A percentile compares a stretch with the other conserved stretches of the same genome.
Evolutionary conservation across 495 filamentous ascomycete species (phyloP).

Genomic region (Barbatosphaeria neglecta): DNA sequence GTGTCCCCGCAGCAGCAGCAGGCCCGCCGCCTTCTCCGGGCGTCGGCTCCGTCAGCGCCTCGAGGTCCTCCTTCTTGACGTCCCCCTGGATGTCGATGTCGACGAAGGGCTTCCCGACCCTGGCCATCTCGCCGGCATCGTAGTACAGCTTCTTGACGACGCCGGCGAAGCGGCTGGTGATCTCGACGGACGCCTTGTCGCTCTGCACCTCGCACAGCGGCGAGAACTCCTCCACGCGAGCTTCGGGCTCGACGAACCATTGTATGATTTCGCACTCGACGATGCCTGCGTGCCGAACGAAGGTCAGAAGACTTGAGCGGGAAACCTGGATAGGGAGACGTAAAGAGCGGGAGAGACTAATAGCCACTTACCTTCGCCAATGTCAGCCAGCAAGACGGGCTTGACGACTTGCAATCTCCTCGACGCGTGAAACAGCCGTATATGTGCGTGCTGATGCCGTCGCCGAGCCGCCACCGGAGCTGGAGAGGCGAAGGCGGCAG

Average conservation of each 20-base stretch:
- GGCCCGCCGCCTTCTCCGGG: too few species aligned
- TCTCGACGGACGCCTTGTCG: conserved; percentile 98
- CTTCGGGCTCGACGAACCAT: conserved; percentile 97
- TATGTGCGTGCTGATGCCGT: too few species aligned
- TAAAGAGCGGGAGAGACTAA: neutral
- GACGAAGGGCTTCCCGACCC: conserved; percentile 76
- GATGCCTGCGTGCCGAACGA: too few species aligned
- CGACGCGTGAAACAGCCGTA: conserved; percentile 57
- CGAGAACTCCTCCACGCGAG: conserved; percentile 94
- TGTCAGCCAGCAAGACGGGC: conserved; percentile 88
- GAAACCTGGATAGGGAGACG: neutral
- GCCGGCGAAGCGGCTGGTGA: conserved; percentile 87
- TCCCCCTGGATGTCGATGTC: conserved; percentile 61
- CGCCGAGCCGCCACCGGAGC: too few species aligned
- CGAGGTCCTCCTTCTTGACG: conserved; percentile 33
- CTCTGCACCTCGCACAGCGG: conserved; percentile 95
- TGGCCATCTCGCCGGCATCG: conserved; percentile 89
- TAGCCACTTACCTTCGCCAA: conserved; percentile 69
- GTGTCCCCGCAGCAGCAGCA: too few species aligned
- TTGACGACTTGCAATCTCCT: conserved; percentile 51
- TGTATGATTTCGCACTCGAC: conserved; percentile 98
- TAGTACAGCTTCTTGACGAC: conserved; percentile 95
- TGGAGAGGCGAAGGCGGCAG: too few species aligned
- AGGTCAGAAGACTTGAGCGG: too few species aligned
- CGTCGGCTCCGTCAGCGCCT: conserved; percentile 16